phyloP scores from a whole-genome alignment of 305 asterid species.

The Withania somnifera region DNA sequence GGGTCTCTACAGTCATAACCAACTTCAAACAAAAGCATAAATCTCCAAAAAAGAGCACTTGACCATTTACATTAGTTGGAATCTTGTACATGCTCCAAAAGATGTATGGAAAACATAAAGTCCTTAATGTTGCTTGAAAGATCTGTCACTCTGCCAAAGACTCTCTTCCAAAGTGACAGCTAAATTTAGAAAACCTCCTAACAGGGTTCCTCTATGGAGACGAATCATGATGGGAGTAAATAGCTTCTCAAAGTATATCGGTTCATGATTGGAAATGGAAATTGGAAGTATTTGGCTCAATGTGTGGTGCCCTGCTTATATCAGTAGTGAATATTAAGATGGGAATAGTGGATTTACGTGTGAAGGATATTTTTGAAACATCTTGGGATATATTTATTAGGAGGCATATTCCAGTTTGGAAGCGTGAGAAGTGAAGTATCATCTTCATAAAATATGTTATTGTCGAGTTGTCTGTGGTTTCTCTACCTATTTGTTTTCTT shows the following conservation, averaged over 20 bases:
- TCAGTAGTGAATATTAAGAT: neutral
- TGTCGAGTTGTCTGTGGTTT: neutral
- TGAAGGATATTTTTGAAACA: neutral
- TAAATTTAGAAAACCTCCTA: neutral
- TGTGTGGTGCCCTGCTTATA: neutral
- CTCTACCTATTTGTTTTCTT: neutral
- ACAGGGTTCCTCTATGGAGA: neutral
- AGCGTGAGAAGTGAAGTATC: neutral
- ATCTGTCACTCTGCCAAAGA: neutral
- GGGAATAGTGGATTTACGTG: neutral
- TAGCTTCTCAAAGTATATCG: no score
- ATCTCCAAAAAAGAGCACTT: neutral
- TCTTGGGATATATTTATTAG: neutral
- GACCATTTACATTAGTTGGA: neutral
- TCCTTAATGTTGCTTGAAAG: neutral
- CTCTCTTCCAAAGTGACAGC: neutral
- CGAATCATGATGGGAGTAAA: neutral
- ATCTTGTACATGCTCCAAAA: neutral
- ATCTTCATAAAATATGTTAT: neutral
- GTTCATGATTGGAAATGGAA: neutral
- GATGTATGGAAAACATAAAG: neutral
- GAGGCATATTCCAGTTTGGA: neutral
- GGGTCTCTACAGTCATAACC: neutral
- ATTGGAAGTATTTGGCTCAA: neutral
- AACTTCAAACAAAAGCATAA: neutral